Base-by-base conservation (phyloP, 169 alveolate species). In the Eimeria acervulina region DNA sequence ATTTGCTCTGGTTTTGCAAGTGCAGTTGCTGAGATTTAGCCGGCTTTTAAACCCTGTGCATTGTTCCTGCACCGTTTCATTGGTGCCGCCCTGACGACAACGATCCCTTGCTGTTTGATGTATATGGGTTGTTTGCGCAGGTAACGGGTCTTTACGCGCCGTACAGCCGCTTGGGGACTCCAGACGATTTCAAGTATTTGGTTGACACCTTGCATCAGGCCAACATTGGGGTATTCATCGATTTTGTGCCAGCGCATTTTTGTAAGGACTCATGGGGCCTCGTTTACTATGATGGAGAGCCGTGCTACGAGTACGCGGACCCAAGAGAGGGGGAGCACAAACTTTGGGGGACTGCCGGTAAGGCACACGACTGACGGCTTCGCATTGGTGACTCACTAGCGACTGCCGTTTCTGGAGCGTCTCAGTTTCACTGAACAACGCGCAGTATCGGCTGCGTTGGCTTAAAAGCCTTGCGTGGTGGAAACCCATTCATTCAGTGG, bases 301-400 rank as follows among this genome's bases (percentile, higher is more conserved):
- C 97, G 17, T 95, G 97, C 95, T 97, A 97, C 74, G 98, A 97
- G 38, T 97, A 97, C 83, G 97, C 97, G n/a, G 98, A 97, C 87
- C 97, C 98, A n/a, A 96, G 97, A 66, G 98, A 97, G 74, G 98
- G 98, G 31, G 98, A 97, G 95, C 97, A 97, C 96, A 95, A 96
- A 52, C 96, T 74, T 31, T 97, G 98, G 98, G 98, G 98, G n/a
- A 97, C 98, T 8, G 96, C 96, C 6, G 96, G 96, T 95, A 40
- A 74, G 95, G 23, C n/a, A 31, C 38, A n/a, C 88, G 83, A 15
- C 40, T 5, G n/a, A n/a, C n/a, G n/a, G n/a, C n/a, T 28, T 28
- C 51, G 31, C 17, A 17, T 4, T 28, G 52, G 83, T 36, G 31
- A 72, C 83, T 19, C 23, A 17, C n/a, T 17, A 19, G 5, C 4